phyloP scores from a whole-genome alignment of 768 basidiomycete species.

The Lentinula raphanica region DNA sequence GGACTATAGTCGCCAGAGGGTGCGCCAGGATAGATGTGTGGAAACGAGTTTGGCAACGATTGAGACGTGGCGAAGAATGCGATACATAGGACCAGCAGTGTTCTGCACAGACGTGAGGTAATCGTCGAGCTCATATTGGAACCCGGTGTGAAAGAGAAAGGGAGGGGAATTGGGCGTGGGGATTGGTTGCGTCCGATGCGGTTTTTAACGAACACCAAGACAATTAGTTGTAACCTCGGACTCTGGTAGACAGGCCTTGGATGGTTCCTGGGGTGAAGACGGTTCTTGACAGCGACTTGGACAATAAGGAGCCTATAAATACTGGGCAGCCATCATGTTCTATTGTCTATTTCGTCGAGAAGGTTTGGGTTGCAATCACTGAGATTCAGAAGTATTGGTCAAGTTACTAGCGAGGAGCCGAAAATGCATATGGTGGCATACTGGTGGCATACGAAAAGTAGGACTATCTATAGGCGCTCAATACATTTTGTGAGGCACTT shows the following conservation, averaged over 20 bases:
- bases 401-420: not conserved
- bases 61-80: not conserved
- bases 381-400: not conserved
- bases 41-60: constrained; percentile 24
- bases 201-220: not conserved
- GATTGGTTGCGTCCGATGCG: not conserved
- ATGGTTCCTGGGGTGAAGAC: not conserved
- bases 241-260: not conserved
- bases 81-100: not conserved
- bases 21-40: constrained; percentile 42
- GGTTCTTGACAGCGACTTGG: not conserved
- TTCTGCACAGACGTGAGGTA: not conserved
- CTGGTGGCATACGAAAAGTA: not conserved
- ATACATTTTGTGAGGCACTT: not conserved
- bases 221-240: not conserved
- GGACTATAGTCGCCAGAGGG: constrained; percentile 46
- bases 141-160: not conserved
- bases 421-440: not conserved
- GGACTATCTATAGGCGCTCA: not conserved
- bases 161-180: not conserved
- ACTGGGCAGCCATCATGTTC: not conserved
- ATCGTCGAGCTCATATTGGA: not conserved
- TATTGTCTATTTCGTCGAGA: not conserved
- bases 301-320: constrained; percentile 4
- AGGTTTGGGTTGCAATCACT: not conserved